Evolutionary conservation across 2,329 filamentous ascomycete species (phyloP), one percentile per base, ranked within the genome.

Genomic region (Alternaria ethzedia): DNA sequence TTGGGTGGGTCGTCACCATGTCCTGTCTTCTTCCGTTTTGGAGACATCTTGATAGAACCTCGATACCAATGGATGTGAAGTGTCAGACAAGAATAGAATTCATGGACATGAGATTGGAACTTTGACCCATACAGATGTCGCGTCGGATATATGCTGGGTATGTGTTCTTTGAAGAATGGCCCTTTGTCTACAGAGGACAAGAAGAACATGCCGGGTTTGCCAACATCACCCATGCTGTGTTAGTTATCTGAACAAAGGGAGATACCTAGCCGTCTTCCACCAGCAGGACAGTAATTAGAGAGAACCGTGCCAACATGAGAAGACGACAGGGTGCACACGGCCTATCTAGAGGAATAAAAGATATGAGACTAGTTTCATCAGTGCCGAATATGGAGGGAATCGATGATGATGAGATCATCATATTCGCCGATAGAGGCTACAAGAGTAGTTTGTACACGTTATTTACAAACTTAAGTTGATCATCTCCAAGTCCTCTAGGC

Each of bases 121-220:
- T 5, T 12, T 23, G 26, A 11, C 13, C 13, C 8, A 15, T 17
- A 20, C n/a, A 46, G 13, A 20, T 36, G 13, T 2, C 5, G 11
- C 25, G 26, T 44, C 23, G 12, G 28, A 54, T 43, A 54, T 62
- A 59, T 12, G 21, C 15, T 17, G 17, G 8, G 9, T 15, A 21
- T 28, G 13, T 25, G 8, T 44, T 43, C 55, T 62, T 54, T 43
- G 23, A 59, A 13, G n/a, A 17, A 44, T 25, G 41, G 7, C 28
- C 32, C 56, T 47, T 59, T 59, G 56, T 55, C 11, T 15, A 4
- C 17, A 6, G 10, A 17, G 13, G 21, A 59, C 56, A 59, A 59
- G 30, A 49, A 25, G 12, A 7, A 45, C 13, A 26, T 30, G 44
- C 56, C 44, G 49, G 32, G 45, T 59, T 32, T 41, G 44, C 30